Evolutionary conservation across 257 asterid species (phyloP).

Genomic region (Verbascum thapsus): DNA sequence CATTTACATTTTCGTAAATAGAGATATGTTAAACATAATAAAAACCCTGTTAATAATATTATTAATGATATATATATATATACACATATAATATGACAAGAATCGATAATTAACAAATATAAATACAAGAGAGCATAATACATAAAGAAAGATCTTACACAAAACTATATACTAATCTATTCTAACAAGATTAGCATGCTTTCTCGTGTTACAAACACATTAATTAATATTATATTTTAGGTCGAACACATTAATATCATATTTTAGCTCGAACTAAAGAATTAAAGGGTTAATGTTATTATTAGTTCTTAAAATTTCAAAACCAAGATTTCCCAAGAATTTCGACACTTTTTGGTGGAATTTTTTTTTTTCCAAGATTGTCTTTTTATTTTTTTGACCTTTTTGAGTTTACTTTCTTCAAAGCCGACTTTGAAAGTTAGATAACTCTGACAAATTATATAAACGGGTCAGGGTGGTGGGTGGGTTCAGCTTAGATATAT

Average conservation of each 20-base stretch:
- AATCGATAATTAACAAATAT: too few relatives aligned
- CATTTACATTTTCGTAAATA: too few relatives aligned
- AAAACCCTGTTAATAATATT: too few relatives aligned
- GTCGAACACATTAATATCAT: neutral
- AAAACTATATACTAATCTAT: too few relatives aligned
- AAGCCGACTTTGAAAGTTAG: constrained; percentile 25
- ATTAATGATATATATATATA: too few relatives aligned
- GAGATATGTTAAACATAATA: too few relatives aligned
- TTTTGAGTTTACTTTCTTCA: constrained; percentile 19
- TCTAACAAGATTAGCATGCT: too few relatives aligned
- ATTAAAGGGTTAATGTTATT: neutral
- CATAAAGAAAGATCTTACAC: too few relatives aligned
- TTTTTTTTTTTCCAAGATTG: constrained; percentile 13
- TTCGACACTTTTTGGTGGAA: constrained; percentile 24
- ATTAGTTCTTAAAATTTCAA: neutral
- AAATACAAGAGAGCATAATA: too few relatives aligned
- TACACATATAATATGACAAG: too few relatives aligned
- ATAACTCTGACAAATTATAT: neutral
- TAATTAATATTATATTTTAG: neutral
- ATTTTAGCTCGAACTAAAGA: neutral
- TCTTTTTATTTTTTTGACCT: constrained; percentile 12
- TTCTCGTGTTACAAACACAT: neutral
- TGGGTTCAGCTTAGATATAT: constrained; percentile 5
- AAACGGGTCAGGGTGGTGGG: neutral
- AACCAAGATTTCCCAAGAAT: constrained; percentile 18